These are phyloP conservation scores for Gynandropsis gynandra DNA, from an alignment of 345 rosid species.

Conservation along the genomic window DNA sequence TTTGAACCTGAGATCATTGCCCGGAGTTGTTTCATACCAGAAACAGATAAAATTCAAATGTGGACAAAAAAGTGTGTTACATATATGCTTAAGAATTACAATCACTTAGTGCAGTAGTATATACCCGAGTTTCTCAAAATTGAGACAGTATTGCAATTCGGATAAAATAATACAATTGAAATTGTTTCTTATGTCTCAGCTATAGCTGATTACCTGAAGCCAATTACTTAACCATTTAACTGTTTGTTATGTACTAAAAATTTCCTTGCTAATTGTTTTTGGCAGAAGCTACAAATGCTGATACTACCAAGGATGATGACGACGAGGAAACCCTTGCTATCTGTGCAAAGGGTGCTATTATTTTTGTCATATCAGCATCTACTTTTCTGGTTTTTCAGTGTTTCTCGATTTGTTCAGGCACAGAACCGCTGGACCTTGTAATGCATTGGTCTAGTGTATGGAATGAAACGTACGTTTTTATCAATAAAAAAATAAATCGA, in stretches of 20 bases:
- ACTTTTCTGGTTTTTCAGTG: slow-evolving; percentile 74
- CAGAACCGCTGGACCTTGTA: too few species aligned
- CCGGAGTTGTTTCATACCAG: too few species aligned
- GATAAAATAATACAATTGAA: background rate
- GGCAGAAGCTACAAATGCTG: slow-evolving; percentile 37
- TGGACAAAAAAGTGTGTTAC: too few species aligned
- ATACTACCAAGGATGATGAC: slow-evolving; percentile 35
- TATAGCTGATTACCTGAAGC: background rate
- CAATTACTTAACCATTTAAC: background rate
- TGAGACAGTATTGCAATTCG: too few species aligned
- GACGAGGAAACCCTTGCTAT: slow-evolving; percentile 63
- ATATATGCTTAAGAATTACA: too few species aligned
- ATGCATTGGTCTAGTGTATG: too few species aligned
- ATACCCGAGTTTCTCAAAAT: too few species aligned
- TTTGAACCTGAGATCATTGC: background rate
- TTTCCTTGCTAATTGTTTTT: slow-evolving; percentile 9
- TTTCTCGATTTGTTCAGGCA: too few species aligned
- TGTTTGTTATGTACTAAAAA: slow-evolving; percentile 2
- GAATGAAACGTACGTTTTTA: too few species aligned
- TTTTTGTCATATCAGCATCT: slow-evolving; percentile 83
- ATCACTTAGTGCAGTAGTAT: too few species aligned
- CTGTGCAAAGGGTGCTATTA: slow-evolving; percentile 69
- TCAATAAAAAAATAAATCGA: too few species aligned
- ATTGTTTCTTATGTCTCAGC: background rate
- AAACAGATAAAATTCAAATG: too few species aligned